Conservation (phyloP, 768 basidiomycete genomes). For the Lactarius hatsudake region DNA sequence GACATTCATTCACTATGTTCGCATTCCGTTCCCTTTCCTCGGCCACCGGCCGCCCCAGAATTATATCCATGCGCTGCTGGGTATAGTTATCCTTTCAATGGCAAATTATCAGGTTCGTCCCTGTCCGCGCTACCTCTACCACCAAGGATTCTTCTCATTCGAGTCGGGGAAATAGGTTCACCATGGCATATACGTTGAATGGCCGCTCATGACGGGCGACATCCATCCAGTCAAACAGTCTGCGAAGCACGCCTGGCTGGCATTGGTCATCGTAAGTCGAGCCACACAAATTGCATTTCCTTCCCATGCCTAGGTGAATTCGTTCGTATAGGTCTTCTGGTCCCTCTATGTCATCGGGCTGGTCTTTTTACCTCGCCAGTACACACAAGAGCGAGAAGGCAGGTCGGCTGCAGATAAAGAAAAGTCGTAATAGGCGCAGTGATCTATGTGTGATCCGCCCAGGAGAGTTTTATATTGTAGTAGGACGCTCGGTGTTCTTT, state of each 20-base stretch:
- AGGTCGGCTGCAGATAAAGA: slow-evolving; percentile 10
- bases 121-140: background rate
- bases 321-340: slow-evolving; percentile 17
- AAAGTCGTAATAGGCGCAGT: background rate
- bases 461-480: background rate
- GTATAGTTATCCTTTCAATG: slow-evolving; percentile 51
- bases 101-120: slow-evolving; percentile 44
- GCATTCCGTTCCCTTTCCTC: slow-evolving; percentile 39
- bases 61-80: slow-evolving; percentile 45
- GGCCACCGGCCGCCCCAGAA: slow-evolving; percentile 39
- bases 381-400: slow-evolving; percentile 18
- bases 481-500: background rate
- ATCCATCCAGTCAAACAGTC: slow-evolving; percentile 10
- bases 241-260: slow-evolving; percentile 21
- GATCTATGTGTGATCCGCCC: background rate
- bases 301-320: background rate
- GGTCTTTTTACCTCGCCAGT: slow-evolving; percentile 18
- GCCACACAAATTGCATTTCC: background rate
- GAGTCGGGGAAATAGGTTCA: slow-evolving; percentile 4
- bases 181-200: slow-evolving; percentile 23
- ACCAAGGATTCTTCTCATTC: background rate
- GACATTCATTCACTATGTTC: slow-evolving; percentile 51
- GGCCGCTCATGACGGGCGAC: slow-evolving; percentile 24
- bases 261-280: slow-evolving; percentile 20
- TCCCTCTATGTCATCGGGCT: slow-evolving; percentile 13